Evolutionary conservation across 441 rosid species (phyloP).

Genomic region (Gossypium schwendimanii): DNA sequence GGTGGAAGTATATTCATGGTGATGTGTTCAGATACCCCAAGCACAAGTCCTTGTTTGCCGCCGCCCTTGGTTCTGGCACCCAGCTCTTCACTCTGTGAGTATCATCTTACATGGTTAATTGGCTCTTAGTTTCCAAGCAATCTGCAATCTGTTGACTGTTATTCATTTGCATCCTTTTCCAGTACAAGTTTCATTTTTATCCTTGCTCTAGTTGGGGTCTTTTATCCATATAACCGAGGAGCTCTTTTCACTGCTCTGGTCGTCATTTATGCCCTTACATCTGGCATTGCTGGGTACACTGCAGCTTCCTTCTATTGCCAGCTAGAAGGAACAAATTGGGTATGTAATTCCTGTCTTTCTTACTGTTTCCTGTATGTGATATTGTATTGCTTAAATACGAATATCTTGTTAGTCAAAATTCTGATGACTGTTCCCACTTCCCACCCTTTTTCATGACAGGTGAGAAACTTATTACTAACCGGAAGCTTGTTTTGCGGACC

Average conservation of each 20-base stretch:
- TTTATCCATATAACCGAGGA: conserved; percentile 35
- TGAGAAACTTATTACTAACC: conserved; percentile 31
- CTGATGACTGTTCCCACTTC: neutral
- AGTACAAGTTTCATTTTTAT: conserved; percentile 32
- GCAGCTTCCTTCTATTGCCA: conserved; percentile 33
- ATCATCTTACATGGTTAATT: neutral
- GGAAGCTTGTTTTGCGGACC: conserved; percentile 40
- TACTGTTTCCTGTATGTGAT: neutral
- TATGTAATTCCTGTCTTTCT: conserved; percentile 7
- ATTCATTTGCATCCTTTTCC: conserved; percentile 8
- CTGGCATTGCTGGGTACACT: conserved; percentile 37
- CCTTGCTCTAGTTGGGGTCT: conserved; percentile 36
- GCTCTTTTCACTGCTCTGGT: conserved; percentile 34
- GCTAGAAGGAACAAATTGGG: conserved; percentile 37
- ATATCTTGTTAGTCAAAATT: neutral
- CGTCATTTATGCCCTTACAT: conserved; percentile 33
- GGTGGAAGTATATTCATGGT: conserved; percentile 49
- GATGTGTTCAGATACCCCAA: conserved; percentile 49
- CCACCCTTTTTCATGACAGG: conserved; percentile 22
- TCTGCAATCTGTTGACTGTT: conserved; percentile 4
- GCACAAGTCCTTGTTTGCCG: conserved; percentile 41
- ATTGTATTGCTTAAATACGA: neutral
- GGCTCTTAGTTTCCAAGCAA: neutral
- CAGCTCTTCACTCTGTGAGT: conserved; percentile 46
- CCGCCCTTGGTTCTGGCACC: conserved; percentile 49